Evolutionary conservation across 257 asterid genomes (phyloP).

Genomic region (Scutellaria galericulata): DNA sequence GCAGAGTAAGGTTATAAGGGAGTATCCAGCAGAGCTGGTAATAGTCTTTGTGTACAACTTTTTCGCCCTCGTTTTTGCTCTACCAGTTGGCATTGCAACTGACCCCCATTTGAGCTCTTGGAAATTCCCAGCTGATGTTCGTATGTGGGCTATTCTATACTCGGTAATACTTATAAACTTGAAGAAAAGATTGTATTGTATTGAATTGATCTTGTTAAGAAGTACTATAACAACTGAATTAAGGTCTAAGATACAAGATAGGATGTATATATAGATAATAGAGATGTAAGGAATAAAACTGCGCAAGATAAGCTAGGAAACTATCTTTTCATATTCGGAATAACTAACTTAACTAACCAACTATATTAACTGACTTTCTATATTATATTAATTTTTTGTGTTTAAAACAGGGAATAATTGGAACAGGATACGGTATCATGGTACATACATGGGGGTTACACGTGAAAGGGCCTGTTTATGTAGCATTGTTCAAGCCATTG

Average conservation of each 20-base stretch:
- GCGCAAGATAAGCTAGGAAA: too few relatives aligned
- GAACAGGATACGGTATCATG: constrained; percentile 32
- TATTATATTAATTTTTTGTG: not conserved
- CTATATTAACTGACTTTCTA: too few relatives aligned
- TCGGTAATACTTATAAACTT: constrained; percentile 39
- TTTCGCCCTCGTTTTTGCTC: not conserved
- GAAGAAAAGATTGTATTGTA: too few relatives aligned
- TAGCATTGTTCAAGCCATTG: constrained; percentile 52
- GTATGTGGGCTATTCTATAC: constrained; percentile 28
- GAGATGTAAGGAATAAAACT: too few relatives aligned
- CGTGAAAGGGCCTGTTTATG: constrained; percentile 60
- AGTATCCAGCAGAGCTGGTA: constrained; percentile 44
- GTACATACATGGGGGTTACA: constrained; percentile 52
- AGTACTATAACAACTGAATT: too few relatives aligned
- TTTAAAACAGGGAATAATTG: constrained; percentile 39
- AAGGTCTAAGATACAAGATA: too few relatives aligned
- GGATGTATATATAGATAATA: too few relatives aligned
- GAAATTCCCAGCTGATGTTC: constrained; percentile 35
- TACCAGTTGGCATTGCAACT: constrained; percentile 8
- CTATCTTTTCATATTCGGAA: too few relatives aligned
- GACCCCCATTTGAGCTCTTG: constrained; percentile 34
- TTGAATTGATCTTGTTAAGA: too few relatives aligned
- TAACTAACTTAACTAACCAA: too few relatives aligned
- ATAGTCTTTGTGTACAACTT: constrained; percentile 38
- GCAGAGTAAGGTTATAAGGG: constrained; percentile 40